A percentile compares a stretch with the other conserved stretches of the same genome.
These are phyloP conservation scores for Phytopythium oedochilum DNA, from an alignment of 352 stramenopile species.

Conservation along the genomic window DNA sequence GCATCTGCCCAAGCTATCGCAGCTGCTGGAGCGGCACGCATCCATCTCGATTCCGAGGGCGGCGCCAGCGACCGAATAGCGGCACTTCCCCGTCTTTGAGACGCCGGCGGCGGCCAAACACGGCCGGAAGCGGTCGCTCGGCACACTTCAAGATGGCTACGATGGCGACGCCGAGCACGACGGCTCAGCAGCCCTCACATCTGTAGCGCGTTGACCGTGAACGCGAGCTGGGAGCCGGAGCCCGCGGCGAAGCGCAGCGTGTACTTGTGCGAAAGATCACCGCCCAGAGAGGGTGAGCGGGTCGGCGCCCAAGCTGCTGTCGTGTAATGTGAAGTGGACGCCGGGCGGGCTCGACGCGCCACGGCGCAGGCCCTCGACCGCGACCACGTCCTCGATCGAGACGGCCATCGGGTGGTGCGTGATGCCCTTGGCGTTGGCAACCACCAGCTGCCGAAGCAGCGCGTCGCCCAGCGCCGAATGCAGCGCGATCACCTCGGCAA, in stretches of 20 bases:
- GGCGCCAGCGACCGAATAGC: not conserved
- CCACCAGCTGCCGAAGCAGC: slow-evolving; percentile 69
- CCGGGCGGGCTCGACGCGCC: slow-evolving; percentile 90
- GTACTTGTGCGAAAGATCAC: slow-evolving; percentile 83
- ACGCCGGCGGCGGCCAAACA: not conserved
- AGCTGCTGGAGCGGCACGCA: slow-evolving; percentile 4
- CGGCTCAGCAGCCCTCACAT: not conserved
- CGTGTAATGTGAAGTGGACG: slow-evolving; percentile 88
- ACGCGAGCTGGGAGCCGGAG: slow-evolving; percentile 95
- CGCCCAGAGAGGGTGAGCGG: slow-evolving; percentile 54
- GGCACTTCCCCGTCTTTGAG: not conserved
- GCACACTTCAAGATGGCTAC: slow-evolving; percentile 14
- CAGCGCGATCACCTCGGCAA: slow-evolving; percentile 85
- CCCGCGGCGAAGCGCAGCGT: slow-evolving; percentile 94
- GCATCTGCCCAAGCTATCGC: slow-evolving; percentile 5
- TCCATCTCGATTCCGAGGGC: not conserved
- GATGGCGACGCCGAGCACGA: slow-evolving; percentile 4
- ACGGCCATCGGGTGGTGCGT: slow-evolving; percentile 96
- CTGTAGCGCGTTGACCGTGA: slow-evolving; percentile 90
- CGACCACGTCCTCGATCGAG: slow-evolving; percentile 95
- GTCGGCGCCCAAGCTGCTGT: slow-evolving; percentile 53
- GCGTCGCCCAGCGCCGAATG: slow-evolving; percentile 64
- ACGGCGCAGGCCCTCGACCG: slow-evolving; percentile 88
- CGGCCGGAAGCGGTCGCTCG: not conserved
- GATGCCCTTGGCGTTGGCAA: slow-evolving; percentile 94